These are phyloP conservation scores for Arthrobotrys sinensis DNA, from an alignment of 2,329 filamentous ascomycete genomes.

Conservation along the genomic window DNA sequence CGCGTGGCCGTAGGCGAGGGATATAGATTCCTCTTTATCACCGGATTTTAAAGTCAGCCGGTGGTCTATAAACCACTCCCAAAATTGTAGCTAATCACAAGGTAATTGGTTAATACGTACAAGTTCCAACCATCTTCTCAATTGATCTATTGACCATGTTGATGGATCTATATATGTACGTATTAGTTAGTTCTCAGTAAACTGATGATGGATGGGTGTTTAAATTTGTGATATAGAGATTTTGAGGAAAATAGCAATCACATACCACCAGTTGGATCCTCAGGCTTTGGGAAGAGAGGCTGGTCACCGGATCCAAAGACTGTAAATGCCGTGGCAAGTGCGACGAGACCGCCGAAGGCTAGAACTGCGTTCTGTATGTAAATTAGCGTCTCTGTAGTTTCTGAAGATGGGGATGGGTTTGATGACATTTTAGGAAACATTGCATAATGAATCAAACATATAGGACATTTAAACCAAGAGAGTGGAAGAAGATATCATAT, in stretches of 20 bases:
- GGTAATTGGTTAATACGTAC: slow-evolving; percentile 15
- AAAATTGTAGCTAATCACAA: background rate
- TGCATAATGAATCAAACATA: too few relatives aligned
- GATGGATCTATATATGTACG: slow-evolving; percentile 32
- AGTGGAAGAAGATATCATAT: background rate
- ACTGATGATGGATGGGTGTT: too few relatives aligned
- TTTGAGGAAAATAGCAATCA: too few relatives aligned
- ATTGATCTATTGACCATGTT: slow-evolving; percentile 55
- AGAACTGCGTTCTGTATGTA: slow-evolving; percentile 49
- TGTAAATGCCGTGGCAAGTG: slow-evolving; percentile 51
- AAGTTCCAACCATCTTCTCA: slow-evolving; percentile 51
- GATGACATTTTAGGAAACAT: too few relatives aligned
- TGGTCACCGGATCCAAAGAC: slow-evolving; percentile 44
- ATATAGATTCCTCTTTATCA: slow-evolving; percentile 50
- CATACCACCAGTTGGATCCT: slow-evolving; percentile 51
- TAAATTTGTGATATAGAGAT: too few relatives aligned
- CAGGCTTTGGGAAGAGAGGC: slow-evolving; percentile 50
- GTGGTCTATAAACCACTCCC: too few relatives aligned
- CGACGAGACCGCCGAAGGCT: slow-evolving; percentile 58
- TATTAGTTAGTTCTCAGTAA: background rate
- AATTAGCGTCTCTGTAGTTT: too few relatives aligned
- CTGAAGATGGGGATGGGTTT: too few relatives aligned
- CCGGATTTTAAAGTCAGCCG: background rate
- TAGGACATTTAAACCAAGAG: background rate
- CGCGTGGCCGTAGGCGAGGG: slow-evolving; percentile 51